A percentile compares a stretch with the other conserved stretches of the same genome.
These are phyloP conservation scores for Scedosporium aurantiacum DNA, from an alignment of 2,329 filamentous ascomycete species.

Conservation along the genomic window DNA sequence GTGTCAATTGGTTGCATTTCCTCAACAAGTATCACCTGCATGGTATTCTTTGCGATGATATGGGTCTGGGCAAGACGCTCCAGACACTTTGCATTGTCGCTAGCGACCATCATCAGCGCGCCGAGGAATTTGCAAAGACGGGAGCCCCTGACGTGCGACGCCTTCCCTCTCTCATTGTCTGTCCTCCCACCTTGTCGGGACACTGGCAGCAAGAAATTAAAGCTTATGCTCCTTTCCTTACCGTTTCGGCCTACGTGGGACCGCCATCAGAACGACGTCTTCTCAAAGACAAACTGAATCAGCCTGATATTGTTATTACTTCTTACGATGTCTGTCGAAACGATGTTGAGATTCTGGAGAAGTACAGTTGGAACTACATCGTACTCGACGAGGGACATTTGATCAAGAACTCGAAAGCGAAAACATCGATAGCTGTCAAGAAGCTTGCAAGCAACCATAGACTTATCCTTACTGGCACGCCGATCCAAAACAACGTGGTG, in stretches of 20 bases:
- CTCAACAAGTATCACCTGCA: constrained; percentile 97
- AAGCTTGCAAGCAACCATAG: constrained; percentile 82
- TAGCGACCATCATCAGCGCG: constrained; percentile 89
- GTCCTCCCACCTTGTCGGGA: constrained; percentile 87
- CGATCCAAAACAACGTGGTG: constrained; percentile 94
- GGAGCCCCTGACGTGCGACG: constrained; percentile 65
- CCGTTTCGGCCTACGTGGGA: constrained; percentile 81
- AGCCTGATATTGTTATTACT: constrained; percentile 88
- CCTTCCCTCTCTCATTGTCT: constrained; percentile 87
- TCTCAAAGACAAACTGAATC: constrained; percentile 56
- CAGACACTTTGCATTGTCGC: constrained; percentile 97
- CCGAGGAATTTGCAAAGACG: constrained; percentile 80
- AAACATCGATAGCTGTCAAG: constrained; percentile 90
- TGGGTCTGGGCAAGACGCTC: constrained; percentile 95
- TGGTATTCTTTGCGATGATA: constrained; percentile 96
- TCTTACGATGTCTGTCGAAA: constrained; percentile 98
- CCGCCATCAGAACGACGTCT: constrained; percentile 69
- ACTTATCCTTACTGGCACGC: constrained; percentile 89
- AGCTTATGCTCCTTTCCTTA: constrained; percentile 89
- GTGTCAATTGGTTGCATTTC: constrained; percentile 97
- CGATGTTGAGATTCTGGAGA: constrained; percentile 72
- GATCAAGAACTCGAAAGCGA: constrained; percentile 97
- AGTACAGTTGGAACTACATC: constrained; percentile 92
- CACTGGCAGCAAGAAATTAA: constrained; percentile 99
- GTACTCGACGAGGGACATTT: constrained; percentile 95